Evolutionary conservation across 352 stramenopile genomes (phyloP).

Genomic region (Phytopythium chamaehyphon): DNA sequence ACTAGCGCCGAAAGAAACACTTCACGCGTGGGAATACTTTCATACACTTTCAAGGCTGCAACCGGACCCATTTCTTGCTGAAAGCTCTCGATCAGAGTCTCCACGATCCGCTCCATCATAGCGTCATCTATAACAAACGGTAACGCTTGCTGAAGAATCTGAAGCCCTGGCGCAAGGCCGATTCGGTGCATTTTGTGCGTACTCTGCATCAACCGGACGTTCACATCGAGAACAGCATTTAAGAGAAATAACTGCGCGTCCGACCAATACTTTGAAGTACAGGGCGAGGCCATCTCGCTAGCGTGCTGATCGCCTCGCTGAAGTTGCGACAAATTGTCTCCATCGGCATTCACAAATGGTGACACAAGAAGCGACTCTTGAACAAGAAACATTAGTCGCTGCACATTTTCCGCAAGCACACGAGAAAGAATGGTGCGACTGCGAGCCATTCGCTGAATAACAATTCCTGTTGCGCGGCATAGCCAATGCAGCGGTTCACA

Average conservation of each 20-base stretch:
- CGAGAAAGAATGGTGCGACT: conserved; percentile 73
- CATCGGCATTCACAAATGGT: conserved; percentile 14
- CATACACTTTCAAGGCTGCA: conserved; percentile 62
- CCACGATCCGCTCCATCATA: conserved; percentile 55
- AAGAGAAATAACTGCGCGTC: conserved; percentile 67
- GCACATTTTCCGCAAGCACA: conserved; percentile 70
- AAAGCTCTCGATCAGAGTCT: conserved; percentile 58
- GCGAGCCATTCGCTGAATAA: conserved; percentile 73
- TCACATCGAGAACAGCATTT: conserved; percentile 71
- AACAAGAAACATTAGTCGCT: conserved; percentile 64
- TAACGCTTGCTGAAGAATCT: conserved; percentile 59
- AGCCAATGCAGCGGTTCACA: conserved; percentile 59
- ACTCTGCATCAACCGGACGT: conserved; percentile 63
- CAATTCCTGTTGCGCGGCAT: conserved; percentile 54
- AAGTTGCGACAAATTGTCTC: background rate
- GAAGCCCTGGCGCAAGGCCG: conserved; percentile 59
- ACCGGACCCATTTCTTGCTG: conserved; percentile 73
- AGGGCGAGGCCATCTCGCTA: background rate
- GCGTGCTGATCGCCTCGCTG: background rate
- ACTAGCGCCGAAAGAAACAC: conserved; percentile 77
- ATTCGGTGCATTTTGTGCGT: conserved; percentile 75
- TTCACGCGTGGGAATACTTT: conserved; percentile 59
- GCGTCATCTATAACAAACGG: conserved; percentile 27
- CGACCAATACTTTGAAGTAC: conserved; percentile 24
- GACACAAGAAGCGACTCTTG: conserved; percentile 55